Base-by-base conservation (phyloP, 148 eudicot genomes). In the Pharnaceum exiguum region DNA sequence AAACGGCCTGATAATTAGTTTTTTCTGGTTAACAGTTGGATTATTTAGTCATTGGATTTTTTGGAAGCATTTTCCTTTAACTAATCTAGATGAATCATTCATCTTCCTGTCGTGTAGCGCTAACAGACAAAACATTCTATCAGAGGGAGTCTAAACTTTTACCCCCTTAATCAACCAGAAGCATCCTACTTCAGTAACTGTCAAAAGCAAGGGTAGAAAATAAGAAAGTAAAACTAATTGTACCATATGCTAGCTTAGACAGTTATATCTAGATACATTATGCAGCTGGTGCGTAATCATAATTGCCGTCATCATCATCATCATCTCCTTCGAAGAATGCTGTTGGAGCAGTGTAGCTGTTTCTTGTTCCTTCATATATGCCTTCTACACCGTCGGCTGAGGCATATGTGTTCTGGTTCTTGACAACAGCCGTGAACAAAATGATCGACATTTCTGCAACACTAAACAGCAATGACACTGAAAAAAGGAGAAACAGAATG, bases 211-310 rank as follows among this genome's bases (percentile, higher is more conserved):
- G n/a, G n/a, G n/a, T n/a, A n/a, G n/a, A n/a, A n/a, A n/a, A n/a
- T n/a, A n/a, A n/a, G n/a, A n/a, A n/a, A n/a, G n/a, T n/a, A n/a
- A n/a, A n/a, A n/a, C n/a, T n/a, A n/a, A n/a, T n/a, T n/a, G 18
- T 13, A 2, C 45, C 17, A 25, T 25, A 19, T 31, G 39, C n/a
- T 31, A 51, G 21, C 56, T 31, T 29, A 13, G 12, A 25, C 28
- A 7, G 17, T n/a, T 2, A 36, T n/a, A n/a, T n/a, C 39, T 22
- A 32, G 27, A 6, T 26, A 11, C 10, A 2, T 55, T 55, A 69
- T 22, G 73, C 73, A 48, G 73, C 73, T 5, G 73, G 73, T 24
- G 73, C 75, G 23, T 49, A 71, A 64, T 71, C 75, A 28, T 62
- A 26, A 12, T 16, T 38, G 5, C 32, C 60, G 36, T 26, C 71